Evolutionary conservation across 257 asterid genomes (phyloP), one percentile per base, ranked within the genome.

Genomic region (Penstemon barbatus): DNA sequence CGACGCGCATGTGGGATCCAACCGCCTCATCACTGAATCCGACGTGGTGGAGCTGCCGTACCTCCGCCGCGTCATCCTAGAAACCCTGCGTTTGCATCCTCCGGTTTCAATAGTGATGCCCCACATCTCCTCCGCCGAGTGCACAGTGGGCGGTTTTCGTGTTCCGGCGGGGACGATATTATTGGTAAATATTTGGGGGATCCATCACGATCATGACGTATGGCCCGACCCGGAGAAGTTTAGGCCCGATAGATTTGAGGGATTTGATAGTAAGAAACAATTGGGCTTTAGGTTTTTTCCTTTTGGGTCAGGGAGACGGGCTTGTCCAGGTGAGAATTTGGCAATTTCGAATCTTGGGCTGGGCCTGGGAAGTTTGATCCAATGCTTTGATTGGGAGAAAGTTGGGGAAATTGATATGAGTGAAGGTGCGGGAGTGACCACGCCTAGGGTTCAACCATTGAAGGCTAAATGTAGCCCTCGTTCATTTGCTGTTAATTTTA

Each of bases 211-310:
- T 72, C 91, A 92, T 1, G 75, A 74, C 4, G n/a, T 75, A 33
- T 88, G 96, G 97, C 68, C 82, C 33, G 92, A 90, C 12, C 94
- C 97, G 4, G 78, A 78, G 71, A 62, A 62, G 48, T 93, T 93
- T 57, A 76, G 79, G 60, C 98, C 98, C 25, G 97, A 93, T n/a
- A 83, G 96, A 33, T 93, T 90, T 25, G 84, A 80, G 72, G 85
- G 85, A 0, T 1, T 66, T 0, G 94, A 88, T 15, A 81, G 80
- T 54, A 81, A 78, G 49, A 81, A 70, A 55, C 87, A 74, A 15
- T 57, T 79, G 68, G 95, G 88, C 36, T 74, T 78, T 11, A 73
- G 57, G 66, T 71, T 75, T 41, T 57, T 86, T 0, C 87, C 89
- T 0, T 86, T 86, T 64, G 87, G 89, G 50, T 70, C 68, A 63